Conservation (phyloP, 1,284 basidiomycete species). For the Austroboletus niveus region DNA sequence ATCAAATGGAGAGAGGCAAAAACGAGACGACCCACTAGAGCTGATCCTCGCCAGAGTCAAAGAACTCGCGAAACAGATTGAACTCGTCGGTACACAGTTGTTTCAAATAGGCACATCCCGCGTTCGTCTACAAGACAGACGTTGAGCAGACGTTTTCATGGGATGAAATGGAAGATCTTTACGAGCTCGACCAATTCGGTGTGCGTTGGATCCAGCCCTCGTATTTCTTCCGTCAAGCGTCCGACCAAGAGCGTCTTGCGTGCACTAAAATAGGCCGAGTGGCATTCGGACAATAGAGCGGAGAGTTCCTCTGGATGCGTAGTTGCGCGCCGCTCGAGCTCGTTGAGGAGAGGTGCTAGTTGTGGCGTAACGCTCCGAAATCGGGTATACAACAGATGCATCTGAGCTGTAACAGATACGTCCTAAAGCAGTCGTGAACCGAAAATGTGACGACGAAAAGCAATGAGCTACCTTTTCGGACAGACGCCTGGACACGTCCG, state of each 20-base stretch:
- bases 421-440: constrained; percentile 45
- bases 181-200: constrained; percentile 87
- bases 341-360: constrained; percentile 74
- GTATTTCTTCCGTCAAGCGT: constrained; percentile 76
- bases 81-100: constrained; percentile 89
- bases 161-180: constrained; percentile 23
- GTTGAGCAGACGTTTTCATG: background rate
- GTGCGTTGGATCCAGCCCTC: constrained; percentile 70
- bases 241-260: constrained; percentile 70
- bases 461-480: constrained; percentile 60
- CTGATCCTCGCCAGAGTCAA: constrained; percentile 78
- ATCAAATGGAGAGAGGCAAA: no score
- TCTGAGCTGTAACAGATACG: constrained; percentile 77
- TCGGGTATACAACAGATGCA: constrained; percentile 85
- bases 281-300: constrained; percentile 79
- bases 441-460: background rate
- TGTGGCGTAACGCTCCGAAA: constrained; percentile 73
- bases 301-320: constrained; percentile 77
- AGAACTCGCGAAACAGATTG: constrained; percentile 79
- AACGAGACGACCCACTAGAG: constrained; percentile 68
- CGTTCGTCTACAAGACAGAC: constrained; percentile 58
- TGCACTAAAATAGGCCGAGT: constrained; percentile 74
- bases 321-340: constrained; percentile 76
- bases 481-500: constrained; percentile 72
- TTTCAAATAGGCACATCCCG: constrained; percentile 88